Evolutionary conservation across 1,284 basidiomycete genomes (phyloP).

Genomic region (Pseudozyma hubeiensis): DNA sequence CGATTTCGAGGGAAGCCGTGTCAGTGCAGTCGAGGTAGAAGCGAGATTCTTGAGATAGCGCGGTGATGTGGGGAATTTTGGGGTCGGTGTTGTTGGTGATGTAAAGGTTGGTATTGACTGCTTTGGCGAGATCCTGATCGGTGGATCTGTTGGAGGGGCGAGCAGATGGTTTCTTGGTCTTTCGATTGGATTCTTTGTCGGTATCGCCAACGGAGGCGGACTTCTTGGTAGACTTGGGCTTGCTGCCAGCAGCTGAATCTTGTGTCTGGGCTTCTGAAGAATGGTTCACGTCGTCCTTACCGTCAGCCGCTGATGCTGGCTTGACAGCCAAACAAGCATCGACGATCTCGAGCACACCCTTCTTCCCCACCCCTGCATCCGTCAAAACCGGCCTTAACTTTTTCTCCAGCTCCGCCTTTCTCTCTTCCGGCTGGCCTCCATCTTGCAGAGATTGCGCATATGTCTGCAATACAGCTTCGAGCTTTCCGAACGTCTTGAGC

Average conservation of each 20-base stretch:
- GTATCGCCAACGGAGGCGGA: neutral
- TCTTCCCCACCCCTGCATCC: slow-evolving; percentile 55
- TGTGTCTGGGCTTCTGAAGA: neutral
- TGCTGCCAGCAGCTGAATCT: neutral
- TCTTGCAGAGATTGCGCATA: slow-evolving; percentile 2
- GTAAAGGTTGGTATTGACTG: slow-evolving; percentile 18
- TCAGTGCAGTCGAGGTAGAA: slow-evolving; percentile 72
- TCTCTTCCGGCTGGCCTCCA: neutral
- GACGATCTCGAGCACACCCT: slow-evolving; percentile 36
- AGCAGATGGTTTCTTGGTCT: neutral
- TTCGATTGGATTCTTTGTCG: neutral
- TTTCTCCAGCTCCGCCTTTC: slow-evolving; percentile 26
- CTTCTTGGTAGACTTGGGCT: neutral
- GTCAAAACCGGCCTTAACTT: slow-evolving; percentile 46
- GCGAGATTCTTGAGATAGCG: slow-evolving; percentile 70
- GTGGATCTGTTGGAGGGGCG: slow-evolving; percentile 6
- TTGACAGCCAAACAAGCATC: slow-evolving; percentile 27
- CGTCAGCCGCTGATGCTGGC: neutral
- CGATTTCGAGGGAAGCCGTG: slow-evolving; percentile 70
- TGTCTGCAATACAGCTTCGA: slow-evolving; percentile 34
- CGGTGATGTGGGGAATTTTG: slow-evolving; percentile 52
- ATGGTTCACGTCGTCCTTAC: neutral
- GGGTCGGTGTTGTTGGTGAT: slow-evolving; percentile 26
- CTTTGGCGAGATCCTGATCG: slow-evolving; percentile 11
- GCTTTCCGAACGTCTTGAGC: slow-evolving; percentile 51